A percentile compares a stretch with the other conserved stretches of the same genome.
Conservation (phyloP, 1,284 basidiomycete genomes). For the Flammula alnicola region DNA sequence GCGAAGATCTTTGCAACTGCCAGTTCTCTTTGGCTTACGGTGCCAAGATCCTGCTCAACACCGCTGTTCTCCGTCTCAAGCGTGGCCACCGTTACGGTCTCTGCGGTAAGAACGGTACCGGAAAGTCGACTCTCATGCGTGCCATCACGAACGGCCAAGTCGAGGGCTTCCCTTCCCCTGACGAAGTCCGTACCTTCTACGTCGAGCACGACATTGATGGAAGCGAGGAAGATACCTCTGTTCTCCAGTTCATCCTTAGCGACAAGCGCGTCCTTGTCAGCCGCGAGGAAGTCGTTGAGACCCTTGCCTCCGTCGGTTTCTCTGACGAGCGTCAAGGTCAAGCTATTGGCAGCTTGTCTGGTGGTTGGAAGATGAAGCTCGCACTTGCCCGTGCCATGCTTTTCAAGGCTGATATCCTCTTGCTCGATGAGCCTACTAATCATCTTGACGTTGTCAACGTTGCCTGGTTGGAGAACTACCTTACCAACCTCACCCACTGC, state of each 20-base stretch:
- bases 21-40: slow-evolving; percentile 98
- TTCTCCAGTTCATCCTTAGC: slow-evolving; percentile 85
- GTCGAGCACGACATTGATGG: slow-evolving; percentile 99
- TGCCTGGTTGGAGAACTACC: slow-evolving; percentile 96
- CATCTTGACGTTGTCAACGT: slow-evolving; percentile 98
- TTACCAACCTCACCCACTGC: slow-evolving; percentile 86
- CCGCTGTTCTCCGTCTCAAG: slow-evolving; percentile 94
- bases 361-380: slow-evolving; percentile 99
- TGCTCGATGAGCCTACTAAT: slow-evolving; percentile 98
- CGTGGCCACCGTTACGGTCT: slow-evolving; percentile 99
- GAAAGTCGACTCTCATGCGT: slow-evolving; percentile 98
- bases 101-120: slow-evolving; percentile 97
- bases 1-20: slow-evolving; percentile 97
- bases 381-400: slow-evolving; percentile 98
- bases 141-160: slow-evolving; percentile 96
- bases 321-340: slow-evolving; percentile 83
- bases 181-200: slow-evolving; percentile 97
- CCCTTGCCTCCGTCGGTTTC: slow-evolving; percentile 92
- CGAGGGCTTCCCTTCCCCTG: slow-evolving; percentile 96
- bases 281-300: slow-evolving; percentile 77
- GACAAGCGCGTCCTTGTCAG: slow-evolving; percentile 85
- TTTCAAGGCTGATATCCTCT: slow-evolving; percentile 97
- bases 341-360: slow-evolving; percentile 91
- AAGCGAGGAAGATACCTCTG: slow-evolving; percentile 89
- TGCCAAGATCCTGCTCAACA: slow-evolving; percentile 98